Evolutionary conservation across 768 basidiomycete species (phyloP).

Genomic region (Cystofilobasidium capitatum): DNA sequence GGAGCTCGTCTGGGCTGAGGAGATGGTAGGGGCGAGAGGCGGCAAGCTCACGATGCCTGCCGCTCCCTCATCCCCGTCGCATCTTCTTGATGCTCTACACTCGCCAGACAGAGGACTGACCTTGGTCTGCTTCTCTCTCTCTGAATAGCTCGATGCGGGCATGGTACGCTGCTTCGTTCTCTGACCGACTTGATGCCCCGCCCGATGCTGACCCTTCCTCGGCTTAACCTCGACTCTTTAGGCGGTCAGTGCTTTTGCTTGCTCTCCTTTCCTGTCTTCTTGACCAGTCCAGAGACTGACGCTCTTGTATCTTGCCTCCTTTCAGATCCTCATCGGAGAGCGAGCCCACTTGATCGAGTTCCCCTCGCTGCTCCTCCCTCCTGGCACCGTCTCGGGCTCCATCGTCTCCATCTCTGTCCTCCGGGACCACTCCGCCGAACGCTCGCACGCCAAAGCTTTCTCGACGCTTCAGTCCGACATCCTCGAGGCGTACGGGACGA

Average conservation of each 20-base stretch:
- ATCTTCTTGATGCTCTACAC: not conserved
- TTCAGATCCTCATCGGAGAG: constrained; percentile 79
- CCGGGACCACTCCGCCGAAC: constrained; percentile 75
- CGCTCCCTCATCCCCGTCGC: not conserved
- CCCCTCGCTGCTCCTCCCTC: constrained; percentile 85
- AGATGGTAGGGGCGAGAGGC: not conserved
- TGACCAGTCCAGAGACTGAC: constrained; percentile 22
- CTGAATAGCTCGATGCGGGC: constrained; percentile 15
- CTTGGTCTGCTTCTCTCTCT: not conserved
- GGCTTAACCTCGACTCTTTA: constrained; percentile 34
- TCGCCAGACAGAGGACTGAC: not conserved
- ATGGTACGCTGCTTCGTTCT: not conserved
- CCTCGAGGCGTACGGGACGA: constrained; percentile 58
- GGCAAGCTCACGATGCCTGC: not conserved
- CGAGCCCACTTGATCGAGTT: constrained; percentile 96
- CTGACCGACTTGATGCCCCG: not conserved
- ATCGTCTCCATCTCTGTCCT: constrained; percentile 95
- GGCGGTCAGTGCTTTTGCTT: constrained; percentile 53
- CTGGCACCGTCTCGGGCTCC: constrained; percentile 82
- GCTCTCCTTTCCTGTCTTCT: constrained; percentile 27
- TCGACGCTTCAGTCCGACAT: constrained; percentile 76
- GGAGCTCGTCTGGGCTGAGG: not conserved
- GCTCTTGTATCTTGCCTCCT: not conserved
- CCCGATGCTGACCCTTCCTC: not conserved
- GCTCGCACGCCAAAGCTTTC: constrained; percentile 69